Conservation (phyloP, 441 rosid genomes). For the Gossypium davidsonii region DNA sequence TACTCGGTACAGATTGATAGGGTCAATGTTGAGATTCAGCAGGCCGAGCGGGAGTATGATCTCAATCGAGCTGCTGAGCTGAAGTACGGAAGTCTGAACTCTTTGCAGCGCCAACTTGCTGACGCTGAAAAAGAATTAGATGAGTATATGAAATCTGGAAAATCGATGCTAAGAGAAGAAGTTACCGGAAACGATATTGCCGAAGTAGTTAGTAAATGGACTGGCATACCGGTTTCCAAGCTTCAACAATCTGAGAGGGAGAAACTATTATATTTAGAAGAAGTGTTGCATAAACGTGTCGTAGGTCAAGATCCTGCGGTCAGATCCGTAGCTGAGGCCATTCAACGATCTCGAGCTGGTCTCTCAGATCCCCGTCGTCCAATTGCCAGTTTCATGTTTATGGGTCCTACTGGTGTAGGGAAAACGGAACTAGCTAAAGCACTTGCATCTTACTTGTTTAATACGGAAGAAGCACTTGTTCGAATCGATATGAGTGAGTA, state of each 20-base stretch:
- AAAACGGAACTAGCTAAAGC: constrained; percentile 95
- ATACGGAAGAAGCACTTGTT: constrained; percentile 91
- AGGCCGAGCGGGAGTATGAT: constrained; percentile 94
- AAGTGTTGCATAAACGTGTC: constrained; percentile 80
- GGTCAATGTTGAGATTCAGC: constrained; percentile 91
- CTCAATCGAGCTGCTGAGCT: constrained; percentile 97
- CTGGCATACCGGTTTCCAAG: constrained; percentile 89
- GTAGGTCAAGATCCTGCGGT: constrained; percentile 95
- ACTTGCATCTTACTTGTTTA: constrained; percentile 81
- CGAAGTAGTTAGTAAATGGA: constrained; percentile 92
- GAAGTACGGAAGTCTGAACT: constrained; percentile 83
- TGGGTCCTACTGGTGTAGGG: constrained; percentile 99
- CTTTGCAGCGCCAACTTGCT: constrained; percentile 74
- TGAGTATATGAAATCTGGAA: constrained; percentile 84
- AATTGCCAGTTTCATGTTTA: constrained; percentile 94
- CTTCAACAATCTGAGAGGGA: constrained; percentile 93
- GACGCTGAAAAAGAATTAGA: constrained; percentile 78
- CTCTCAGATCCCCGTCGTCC: constrained; percentile 95
- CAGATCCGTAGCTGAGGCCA: constrained; percentile 82
- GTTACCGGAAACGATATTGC: constrained; percentile 88
- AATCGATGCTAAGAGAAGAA: constrained; percentile 93
- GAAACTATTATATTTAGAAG: constrained; percentile 72
- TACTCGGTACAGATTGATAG: constrained; percentile 59
- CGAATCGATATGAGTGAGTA: constrained; percentile 97
- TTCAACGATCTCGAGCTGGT: constrained; percentile 91